Base-by-base conservation (phyloP, 192 early-diverging fungal genomes). In the Phycomyces blakesleeanus region DNA sequence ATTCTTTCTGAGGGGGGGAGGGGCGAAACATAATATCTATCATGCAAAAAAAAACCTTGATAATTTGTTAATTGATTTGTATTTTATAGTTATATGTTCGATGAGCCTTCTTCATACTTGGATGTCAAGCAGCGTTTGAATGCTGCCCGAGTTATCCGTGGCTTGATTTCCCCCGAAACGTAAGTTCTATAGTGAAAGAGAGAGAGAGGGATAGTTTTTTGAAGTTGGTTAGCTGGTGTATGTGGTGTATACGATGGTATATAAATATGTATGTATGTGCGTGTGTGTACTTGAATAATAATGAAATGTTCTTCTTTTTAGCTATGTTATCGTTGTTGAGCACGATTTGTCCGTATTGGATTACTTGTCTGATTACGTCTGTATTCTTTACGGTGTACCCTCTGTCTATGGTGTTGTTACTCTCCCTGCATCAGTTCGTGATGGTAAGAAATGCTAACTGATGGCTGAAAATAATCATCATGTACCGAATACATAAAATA, bases 61-160 rank as follows among this genome's bases (percentile, higher is more conserved):
- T n/a, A n/a, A n/a, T n/a, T 9, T 15, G 25, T 16, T n/a, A 2
- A 53, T 25, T 25, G 12, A 55, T 61, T 9, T 21, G 20, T 41
- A 27, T 21, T 24, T 61, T 29, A 40, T 73, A 88, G 88, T 51
- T 96, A 95, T 80, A 97, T 98, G 96, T 94, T 95, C 75, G 96
- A 98, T 75, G 96, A 98, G 79, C 96, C 96, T 54, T 98, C 96
- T 40, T 92, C 89, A 50, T 98, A 97, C 73, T 76, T 98, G 61
- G 96, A 98, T 80, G 96, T 98, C 52, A 98, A 96, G 87, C 96
- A 98, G 81, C 92, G 96, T 84, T 81, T 98, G 73, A 97, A 96
- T 68, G 96, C 96, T 58, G 94, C 94, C 61, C 79, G 83, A 37
- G 91, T 94, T 21, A 96, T 98, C 69, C 93, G 95, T 52, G 84